Percentiles rank a stretch among this genome's conserved stretches.
phyloP scores from a whole-genome alignment of 352 stramenopile species.

The Phytophthora chlamydospora region DNA sequence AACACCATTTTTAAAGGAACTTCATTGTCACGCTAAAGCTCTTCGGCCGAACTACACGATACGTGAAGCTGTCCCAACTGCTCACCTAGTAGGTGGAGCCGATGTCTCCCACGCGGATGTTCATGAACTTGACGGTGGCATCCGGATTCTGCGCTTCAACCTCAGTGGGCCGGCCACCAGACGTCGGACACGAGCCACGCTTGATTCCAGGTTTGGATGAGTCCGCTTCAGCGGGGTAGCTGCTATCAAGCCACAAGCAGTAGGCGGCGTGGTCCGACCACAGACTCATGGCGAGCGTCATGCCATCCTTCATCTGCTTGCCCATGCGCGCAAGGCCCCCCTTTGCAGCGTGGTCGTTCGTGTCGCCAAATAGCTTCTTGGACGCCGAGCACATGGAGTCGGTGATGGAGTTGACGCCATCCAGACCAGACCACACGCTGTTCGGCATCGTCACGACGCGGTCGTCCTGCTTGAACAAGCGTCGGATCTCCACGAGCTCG shows the following conservation, averaged over 20 bases:
- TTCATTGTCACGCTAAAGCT: not conserved
- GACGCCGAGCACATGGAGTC: constrained; percentile 50
- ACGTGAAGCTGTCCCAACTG: not conserved
- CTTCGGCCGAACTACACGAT: not conserved
- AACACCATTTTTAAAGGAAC: not conserved
- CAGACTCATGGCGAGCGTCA: constrained; percentile 77
- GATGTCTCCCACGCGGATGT: constrained; percentile 77
- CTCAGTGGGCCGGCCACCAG: constrained; percentile 51
- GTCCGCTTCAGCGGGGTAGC: constrained; percentile 51
- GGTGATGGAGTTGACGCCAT: constrained; percentile 45
- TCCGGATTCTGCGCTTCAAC: constrained; percentile 57
- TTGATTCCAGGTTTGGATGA: constrained; percentile 49
- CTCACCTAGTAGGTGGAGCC: constrained; percentile 44
- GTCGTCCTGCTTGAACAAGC: constrained; percentile 72
- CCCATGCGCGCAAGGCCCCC: constrained; percentile 65
- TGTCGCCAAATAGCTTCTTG: constrained; percentile 60
- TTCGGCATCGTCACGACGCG: constrained; percentile 43
- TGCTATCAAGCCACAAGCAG: constrained; percentile 77
- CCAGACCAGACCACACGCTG: constrained; percentile 37
- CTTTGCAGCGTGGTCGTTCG: constrained; percentile 55
- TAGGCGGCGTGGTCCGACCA: constrained; percentile 74
- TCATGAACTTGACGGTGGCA: constrained; percentile 71
- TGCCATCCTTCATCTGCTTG: constrained; percentile 54
- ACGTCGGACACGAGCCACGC: constrained; percentile 61
- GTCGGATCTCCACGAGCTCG: constrained; percentile 69